Evolutionary conservation across 345 rosid genomes (phyloP).

Genomic region (Eucalyptus erythrocorys): DNA sequence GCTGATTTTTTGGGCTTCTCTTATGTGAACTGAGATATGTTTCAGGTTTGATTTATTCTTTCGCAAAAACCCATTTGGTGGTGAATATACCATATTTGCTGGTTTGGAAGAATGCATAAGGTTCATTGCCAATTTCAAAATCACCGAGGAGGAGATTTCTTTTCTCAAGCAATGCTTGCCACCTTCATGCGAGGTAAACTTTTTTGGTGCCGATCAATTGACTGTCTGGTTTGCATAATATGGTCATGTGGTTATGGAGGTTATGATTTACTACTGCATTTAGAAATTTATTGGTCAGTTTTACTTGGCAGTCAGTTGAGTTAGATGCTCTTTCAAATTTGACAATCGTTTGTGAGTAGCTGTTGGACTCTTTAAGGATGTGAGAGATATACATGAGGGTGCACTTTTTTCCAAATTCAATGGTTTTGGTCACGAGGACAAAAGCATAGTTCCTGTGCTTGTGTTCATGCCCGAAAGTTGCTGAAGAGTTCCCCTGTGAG

Average conservation of each 20-base stretch:
- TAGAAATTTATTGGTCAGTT: neutral
- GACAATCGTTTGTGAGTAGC: neutral
- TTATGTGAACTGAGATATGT: neutral
- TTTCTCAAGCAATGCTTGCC: slow-evolving; percentile 58
- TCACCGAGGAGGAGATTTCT: slow-evolving; percentile 57
- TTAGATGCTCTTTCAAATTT: neutral
- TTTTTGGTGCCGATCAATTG: neutral
- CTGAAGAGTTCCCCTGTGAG: neutral
- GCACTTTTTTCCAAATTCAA: neutral
- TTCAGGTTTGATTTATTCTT: slow-evolving; percentile 88
- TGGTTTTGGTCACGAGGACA: neutral
- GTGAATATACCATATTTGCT: slow-evolving; percentile 90
- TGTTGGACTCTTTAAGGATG: neutral
- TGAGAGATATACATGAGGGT: neutral
- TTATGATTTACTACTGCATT: neutral
- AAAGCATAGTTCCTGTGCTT: neutral
- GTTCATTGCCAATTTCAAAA: slow-evolving; percentile 77
- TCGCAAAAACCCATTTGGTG: slow-evolving; percentile 94
- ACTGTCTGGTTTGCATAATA: neutral
- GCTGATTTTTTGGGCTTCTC: neutral
- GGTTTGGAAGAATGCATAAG: slow-evolving; percentile 94
- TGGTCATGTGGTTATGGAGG: neutral
- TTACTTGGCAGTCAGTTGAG: neutral
- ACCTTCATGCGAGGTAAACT: slow-evolving; percentile 64
- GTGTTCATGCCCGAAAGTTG: neutral